Conservation (phyloP, 2,329 filamentous ascomycete genomes). For the Elsinoe necatrix region DNA sequence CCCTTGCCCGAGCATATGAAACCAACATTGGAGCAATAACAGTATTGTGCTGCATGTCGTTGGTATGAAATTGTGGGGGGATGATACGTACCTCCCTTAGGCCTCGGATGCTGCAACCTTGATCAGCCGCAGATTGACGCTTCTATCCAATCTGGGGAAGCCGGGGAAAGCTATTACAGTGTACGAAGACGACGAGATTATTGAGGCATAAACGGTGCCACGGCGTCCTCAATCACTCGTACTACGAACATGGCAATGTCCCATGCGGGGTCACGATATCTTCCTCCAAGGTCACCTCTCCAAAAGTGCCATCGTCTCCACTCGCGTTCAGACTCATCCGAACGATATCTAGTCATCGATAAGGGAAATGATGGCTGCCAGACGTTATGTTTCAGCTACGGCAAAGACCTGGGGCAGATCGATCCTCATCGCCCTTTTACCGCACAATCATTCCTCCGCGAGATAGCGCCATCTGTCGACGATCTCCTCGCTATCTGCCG, state of each 20-base stretch:
- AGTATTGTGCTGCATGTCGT: constrained; percentile 1
- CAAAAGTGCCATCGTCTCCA: background rate
- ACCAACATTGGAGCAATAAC: background rate
- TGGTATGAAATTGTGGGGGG: background rate
- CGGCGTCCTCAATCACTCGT: background rate
- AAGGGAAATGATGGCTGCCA: constrained; percentile 14
- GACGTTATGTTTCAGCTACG: background rate
- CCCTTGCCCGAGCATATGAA: background rate
- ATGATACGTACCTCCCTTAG: constrained; percentile 6
- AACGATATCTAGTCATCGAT: constrained; percentile 2
- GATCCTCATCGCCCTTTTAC: background rate
- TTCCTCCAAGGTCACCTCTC: background rate
- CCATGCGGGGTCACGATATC: background rate
- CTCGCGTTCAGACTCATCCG: background rate
- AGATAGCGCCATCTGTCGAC: background rate
- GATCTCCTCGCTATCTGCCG: background rate
- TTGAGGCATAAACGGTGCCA: background rate
- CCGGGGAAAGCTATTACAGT: background rate
- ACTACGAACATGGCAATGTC: background rate
- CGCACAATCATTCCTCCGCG: constrained; percentile 10
- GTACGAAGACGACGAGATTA: background rate
- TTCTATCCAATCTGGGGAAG: constrained; percentile 8
- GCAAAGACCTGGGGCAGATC: constrained; percentile 8
- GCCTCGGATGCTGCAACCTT: constrained; percentile 6
- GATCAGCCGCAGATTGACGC: background rate